These are phyloP conservation scores for Pleurotus salmoneostramineus DNA, from an alignment of 768 basidiomycete genomes.

Conservation along the genomic window DNA sequence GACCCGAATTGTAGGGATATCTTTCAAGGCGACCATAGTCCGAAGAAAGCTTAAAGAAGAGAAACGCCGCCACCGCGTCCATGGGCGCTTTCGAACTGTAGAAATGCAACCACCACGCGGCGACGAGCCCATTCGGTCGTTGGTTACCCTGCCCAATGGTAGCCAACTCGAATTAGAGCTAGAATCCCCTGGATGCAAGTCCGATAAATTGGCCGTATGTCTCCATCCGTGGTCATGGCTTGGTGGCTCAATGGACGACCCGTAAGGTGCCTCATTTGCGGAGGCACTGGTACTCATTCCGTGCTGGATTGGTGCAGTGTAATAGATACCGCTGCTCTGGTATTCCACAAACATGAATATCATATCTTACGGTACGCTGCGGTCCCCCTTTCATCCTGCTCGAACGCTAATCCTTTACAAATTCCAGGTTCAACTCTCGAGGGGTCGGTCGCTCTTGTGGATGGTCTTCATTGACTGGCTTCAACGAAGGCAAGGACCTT, in stretches of 20 bases:
- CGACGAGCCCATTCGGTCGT: background rate
- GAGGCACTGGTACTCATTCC: background rate
- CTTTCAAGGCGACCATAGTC: constrained; percentile 21
- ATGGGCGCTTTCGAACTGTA: background rate
- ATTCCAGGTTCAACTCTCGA: constrained; percentile 63
- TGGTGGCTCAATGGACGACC: constrained; percentile 72
- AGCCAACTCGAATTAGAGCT: constrained; percentile 39
- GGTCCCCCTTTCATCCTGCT: background rate
- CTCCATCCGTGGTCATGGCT: constrained; percentile 87
- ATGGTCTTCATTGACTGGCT: constrained; percentile 69
- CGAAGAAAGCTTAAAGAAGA: background rate
- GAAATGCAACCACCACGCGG: background rate
- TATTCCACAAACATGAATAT: constrained; percentile 42
- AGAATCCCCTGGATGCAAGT: constrained; percentile 19
- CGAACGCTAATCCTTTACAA: background rate
- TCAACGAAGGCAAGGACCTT: constrained; percentile 67
- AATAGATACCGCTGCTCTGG: constrained; percentile 32
- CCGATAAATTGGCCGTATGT: constrained; percentile 55
- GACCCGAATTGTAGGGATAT: constrained; percentile 53
- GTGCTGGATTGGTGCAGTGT: constrained; percentile 29
- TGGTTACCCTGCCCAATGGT: constrained; percentile 27
- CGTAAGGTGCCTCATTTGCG: constrained; percentile 45
- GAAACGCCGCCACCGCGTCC: constrained; percentile 9
- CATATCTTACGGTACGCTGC: constrained; percentile 37
- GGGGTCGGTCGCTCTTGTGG: constrained; percentile 75